Percentiles rank a stretch among this genome's conserved stretches.
phyloP scores from a whole-genome alignment of 495 filamentous ascomycete species.

The Rhypophila decipiens region DNA sequence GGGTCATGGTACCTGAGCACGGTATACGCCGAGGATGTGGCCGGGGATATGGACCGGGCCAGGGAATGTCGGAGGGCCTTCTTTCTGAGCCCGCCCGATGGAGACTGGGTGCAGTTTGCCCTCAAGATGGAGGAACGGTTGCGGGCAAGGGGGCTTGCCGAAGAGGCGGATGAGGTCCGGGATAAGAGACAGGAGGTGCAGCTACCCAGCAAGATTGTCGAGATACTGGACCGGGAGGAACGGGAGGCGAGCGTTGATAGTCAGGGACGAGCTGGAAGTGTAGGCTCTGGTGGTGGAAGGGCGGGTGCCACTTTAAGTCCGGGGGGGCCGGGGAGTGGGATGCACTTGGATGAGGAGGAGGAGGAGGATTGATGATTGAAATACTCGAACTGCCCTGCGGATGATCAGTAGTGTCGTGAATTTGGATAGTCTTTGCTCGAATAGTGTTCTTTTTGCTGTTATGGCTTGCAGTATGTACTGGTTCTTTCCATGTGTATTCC shows the following conservation, averaged over 20 bases:
- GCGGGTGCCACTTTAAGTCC: too few relatives aligned
- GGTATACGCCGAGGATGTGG: not conserved
- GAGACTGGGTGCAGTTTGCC: constrained; percentile 13
- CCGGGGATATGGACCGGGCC: not conserved
- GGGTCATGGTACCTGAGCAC: constrained; percentile 5
- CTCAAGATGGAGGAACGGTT: constrained; percentile 5
- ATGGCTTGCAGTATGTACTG: too few relatives aligned
- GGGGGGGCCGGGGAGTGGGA: too few relatives aligned
- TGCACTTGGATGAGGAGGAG: too few relatives aligned
- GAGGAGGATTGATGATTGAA: too few relatives aligned
- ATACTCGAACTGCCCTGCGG: too few relatives aligned
- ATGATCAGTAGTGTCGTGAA: too few relatives aligned
- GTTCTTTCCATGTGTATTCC: too few relatives aligned
- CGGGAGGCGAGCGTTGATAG: not conserved
- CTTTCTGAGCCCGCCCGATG: constrained; percentile 4
- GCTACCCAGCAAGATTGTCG: constrained; percentile 2
- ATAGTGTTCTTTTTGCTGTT: too few relatives aligned
- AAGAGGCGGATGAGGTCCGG: constrained; percentile 6
- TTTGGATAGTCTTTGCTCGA: too few relatives aligned
- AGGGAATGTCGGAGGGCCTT: not conserved
- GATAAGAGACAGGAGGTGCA: not conserved
- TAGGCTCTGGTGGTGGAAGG: too few relatives aligned
- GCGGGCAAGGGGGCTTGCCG: not conserved
- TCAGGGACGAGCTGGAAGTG: too few relatives aligned
- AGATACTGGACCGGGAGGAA: constrained; percentile 12